A percentile compares a stretch with the other conserved stretches of the same genome.
Evolutionary conservation across 768 basidiomycete genomes (phyloP).

Genomic region (Cubamyces lactineus): DNA sequence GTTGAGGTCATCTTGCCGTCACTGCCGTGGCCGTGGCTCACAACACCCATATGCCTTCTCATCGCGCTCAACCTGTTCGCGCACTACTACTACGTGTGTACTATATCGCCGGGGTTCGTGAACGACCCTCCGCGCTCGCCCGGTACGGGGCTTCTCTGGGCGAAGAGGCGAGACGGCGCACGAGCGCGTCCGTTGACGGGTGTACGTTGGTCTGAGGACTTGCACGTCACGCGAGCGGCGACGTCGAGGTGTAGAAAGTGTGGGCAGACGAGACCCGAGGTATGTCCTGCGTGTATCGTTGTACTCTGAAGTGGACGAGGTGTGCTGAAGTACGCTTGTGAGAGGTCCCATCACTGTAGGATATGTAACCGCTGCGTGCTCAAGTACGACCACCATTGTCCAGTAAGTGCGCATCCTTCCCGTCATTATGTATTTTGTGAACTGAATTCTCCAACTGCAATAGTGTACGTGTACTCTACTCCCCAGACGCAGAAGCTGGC

Average conservation of each 20-base stretch:
- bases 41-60: slow-evolving; percentile 70
- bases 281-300: slow-evolving; percentile 40
- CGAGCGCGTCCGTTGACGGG: slow-evolving; percentile 40
- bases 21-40: slow-evolving; percentile 60
- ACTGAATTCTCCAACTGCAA: neutral
- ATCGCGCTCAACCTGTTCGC: slow-evolving; percentile 74
- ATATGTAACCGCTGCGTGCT: slow-evolving; percentile 90
- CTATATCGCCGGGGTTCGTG: slow-evolving; percentile 78
- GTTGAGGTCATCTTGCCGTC: slow-evolving; percentile 79
- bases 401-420: slow-evolving; percentile 54
- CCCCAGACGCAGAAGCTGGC: too few relatives aligned
- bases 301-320: neutral
- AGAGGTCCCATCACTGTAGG: slow-evolving; percentile 93
- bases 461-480: neutral
- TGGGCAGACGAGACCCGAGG: slow-evolving; percentile 73
- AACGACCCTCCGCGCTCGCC: slow-evolving; percentile 53
- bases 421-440: slow-evolving; percentile 6
- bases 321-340: slow-evolving; percentile 23
- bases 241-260: slow-evolving; percentile 72
- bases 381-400: slow-evolving; percentile 92
- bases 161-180: slow-evolving; percentile 40
- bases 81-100: slow-evolving; percentile 89
- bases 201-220: slow-evolving; percentile 53
- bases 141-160: slow-evolving; percentile 60
- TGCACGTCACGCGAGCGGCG: slow-evolving; percentile 57